These are phyloP conservation scores for Beta corolliflora DNA, from an alignment of 179 eudicot species.

Conservation along the genomic window DNA sequence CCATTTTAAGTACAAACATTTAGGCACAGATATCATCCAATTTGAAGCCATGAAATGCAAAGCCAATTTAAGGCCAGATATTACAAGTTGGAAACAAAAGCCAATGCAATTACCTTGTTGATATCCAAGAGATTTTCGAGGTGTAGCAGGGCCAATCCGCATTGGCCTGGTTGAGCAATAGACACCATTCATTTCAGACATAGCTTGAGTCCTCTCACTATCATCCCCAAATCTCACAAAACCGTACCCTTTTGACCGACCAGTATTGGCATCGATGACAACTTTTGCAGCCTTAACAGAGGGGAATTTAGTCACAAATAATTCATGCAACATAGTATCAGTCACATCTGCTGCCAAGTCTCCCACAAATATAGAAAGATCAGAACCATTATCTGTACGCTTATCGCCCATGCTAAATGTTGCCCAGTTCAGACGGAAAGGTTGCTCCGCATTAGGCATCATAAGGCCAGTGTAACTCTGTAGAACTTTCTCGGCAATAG, in stretches of 20 bases:
- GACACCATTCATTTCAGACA: conserved; percentile 95
- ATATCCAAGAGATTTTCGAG: conserved; percentile 84
- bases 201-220: conserved; percentile 79
- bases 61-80: background rate
- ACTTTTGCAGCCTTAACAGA: conserved; percentile 98
- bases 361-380: conserved; percentile 93
- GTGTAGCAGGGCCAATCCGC: conserved; percentile 96
- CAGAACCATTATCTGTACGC: conserved; percentile 84
- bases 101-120: conserved; percentile 62
- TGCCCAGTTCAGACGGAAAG: conserved; percentile 95
- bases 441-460: conserved; percentile 91
- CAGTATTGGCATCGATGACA: conserved; percentile 89
- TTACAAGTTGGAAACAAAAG: background rate
- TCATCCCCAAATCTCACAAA: conserved; percentile 99
- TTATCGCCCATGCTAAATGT: conserved; percentile 93
- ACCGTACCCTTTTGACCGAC: conserved; percentile 95
- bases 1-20: background rate
- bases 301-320: conserved; percentile 73
- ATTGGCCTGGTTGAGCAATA: conserved; percentile 89
- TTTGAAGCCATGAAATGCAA: background rate
- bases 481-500: conserved; percentile 79
- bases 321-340: conserved; percentile 74
- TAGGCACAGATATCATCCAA: background rate
- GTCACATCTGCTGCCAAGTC: conserved; percentile 96
- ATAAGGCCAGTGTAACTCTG: conserved; percentile 50